Conservation (phyloP, 1,284 basidiomycete species). For the Laetiporus sulphureus region DNA sequence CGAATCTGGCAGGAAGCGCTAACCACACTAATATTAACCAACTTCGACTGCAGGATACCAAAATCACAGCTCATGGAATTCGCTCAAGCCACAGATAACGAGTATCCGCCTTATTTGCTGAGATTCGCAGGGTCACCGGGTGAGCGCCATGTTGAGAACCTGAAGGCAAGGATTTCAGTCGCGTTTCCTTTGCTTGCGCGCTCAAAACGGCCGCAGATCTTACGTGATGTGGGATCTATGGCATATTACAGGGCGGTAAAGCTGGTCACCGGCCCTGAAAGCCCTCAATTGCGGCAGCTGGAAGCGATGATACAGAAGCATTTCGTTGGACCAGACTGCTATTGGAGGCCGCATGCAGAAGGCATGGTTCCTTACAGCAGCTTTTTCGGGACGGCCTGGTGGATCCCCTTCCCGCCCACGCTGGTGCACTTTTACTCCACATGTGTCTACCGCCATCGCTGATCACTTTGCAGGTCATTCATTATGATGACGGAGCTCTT, state of each 20-base stretch:
- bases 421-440: conserved; percentile 34
- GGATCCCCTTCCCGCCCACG: conserved; percentile 73
- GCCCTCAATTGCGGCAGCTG: conserved; percentile 37
- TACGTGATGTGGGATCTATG: conserved; percentile 56
- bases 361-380: conserved; percentile 33
- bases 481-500: conserved; percentile 60
- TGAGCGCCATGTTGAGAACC: conserved; percentile 75
- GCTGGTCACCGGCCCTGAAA: conserved; percentile 41
- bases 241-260: conserved; percentile 46
- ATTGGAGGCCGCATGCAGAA: conserved; percentile 42
- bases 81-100: conserved; percentile 47
- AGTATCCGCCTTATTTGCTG: conserved; percentile 70
- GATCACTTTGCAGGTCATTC: conserved; percentile 45
- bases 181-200: neutral
- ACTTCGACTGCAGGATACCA: conserved; percentile 56
- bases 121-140: conserved; percentile 62
- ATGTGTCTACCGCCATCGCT: neutral
- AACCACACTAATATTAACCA: conserved; percentile 61
- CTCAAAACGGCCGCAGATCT: conserved; percentile 35
- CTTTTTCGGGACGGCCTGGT: conserved; percentile 72
- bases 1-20: conserved; percentile 84
- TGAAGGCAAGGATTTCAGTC: conserved; percentile 46
- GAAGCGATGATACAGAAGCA: conserved; percentile 47
- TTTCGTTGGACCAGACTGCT: conserved; percentile 63
- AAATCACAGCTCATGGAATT: conserved; percentile 53